Evolutionary conservation across 2,329 filamentous ascomycete species (phyloP), one percentile per base, ranked within the genome.

Genomic region (Xylariaceae sp.): DNA sequence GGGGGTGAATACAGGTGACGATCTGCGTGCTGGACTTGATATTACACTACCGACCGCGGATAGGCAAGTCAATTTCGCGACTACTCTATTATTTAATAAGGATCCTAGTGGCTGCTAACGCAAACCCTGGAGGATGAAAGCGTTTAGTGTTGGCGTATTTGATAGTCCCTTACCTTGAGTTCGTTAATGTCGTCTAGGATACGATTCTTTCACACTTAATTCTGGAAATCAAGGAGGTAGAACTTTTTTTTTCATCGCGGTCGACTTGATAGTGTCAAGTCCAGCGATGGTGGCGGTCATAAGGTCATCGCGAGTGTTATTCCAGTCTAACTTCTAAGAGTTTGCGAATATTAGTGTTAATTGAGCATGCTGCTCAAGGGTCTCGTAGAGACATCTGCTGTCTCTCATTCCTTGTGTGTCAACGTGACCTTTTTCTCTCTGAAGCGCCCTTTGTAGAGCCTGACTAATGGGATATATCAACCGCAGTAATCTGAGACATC

Each of bases 391-490:
- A 7, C 45, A 31, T 14, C 16, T 48, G 33, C 37, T 48, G 17
- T 48, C 45, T n/a, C 17, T 37, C 45, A 48, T 48, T n/a, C 45
- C 45, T 9, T 23, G 19, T 6, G 45, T 48, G n/a, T n/a, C 4
- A 48, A 19, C 12, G 45, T 48, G 16, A 48, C 45, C 23, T 48
- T 48, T 24, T 31, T 37, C 23, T 48, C 45, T 19, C 45, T 37
- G 33, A 48, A 48, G 28, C 45, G 45, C 31, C 33, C 37, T 48
- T 48, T 48, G 7, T 48, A n/a, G n/a, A n/a, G n/a, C n/a, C n/a
- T n/a, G n/a, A n/a, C n/a, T n/a, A n/a, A n/a, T n/a, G n/a, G n/a
- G n/a, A n/a, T n/a, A n/a, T n/a, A n/a, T n/a, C n/a, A n/a, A n/a
- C n/a, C n/a, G n/a, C n/a, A n/a, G n/a, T n/a, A n/a, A n/a, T n/a